Conservation (phyloP, 176 grass and related monocot species). For the Dactylis glomerata region DNA sequence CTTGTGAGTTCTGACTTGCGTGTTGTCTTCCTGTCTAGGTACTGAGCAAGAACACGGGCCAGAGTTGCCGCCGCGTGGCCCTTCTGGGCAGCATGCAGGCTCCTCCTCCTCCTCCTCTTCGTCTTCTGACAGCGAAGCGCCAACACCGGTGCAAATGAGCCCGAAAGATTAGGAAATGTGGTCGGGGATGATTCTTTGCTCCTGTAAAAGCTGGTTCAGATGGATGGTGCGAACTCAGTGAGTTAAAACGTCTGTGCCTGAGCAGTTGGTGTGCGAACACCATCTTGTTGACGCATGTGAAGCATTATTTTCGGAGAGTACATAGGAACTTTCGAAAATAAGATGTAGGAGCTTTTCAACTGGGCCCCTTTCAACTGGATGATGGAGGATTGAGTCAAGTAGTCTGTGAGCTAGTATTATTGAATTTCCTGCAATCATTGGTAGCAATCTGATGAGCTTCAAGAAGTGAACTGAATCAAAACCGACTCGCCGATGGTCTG, state of each 20-base stretch:
- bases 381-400: not conserved
- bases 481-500: not conserved
- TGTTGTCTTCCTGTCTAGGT: slow-evolving; percentile 29
- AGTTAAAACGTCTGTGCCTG: not conserved
- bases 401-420: not conserved
- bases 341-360: not conserved
- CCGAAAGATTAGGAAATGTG: slow-evolving; percentile 20
- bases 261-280: not conserved
- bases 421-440: not conserved
- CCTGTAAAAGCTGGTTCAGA: slow-evolving; percentile 12
- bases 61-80: slow-evolving; percentile 42
- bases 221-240: not conserved
- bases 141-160: slow-evolving; percentile 18
- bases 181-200: not conserved
- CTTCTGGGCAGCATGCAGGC: slow-evolving; percentile 30
- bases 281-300: not conserved
- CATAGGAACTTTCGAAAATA: not conserved
- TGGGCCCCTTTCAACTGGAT: not conserved
- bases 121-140: slow-evolving; percentile 13
- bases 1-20: not conserved
- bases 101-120: slow-evolving; percentile 14
- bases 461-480: not conserved
- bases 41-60: slow-evolving; percentile 31
- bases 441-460: not conserved
- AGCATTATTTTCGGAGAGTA: not conserved